A percentile compares a stretch with the other conserved stretches of the same genome.
Conservation (phyloP, 106 monocot genomes). For the Dendrobium huoshanense region DNA sequence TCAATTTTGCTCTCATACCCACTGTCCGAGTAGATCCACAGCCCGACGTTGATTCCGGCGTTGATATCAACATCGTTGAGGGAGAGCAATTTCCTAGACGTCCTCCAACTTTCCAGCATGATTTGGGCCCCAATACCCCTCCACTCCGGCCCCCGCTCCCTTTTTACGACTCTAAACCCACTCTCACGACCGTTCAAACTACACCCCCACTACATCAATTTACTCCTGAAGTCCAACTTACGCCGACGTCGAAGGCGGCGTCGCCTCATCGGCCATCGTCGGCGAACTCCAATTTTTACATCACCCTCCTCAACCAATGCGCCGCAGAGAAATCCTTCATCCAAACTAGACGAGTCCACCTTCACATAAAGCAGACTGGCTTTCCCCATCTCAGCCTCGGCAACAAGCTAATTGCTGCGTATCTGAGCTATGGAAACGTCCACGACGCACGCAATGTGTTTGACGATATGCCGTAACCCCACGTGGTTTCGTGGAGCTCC, state of each 20-base stretch:
- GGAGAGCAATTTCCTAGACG: too few relatives aligned
- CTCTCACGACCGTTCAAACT: too few relatives aligned
- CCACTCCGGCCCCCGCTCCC: too few relatives aligned
- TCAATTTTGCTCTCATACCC: too few relatives aligned
- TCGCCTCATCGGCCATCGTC: neutral
- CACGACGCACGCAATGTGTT: conserved; percentile 55
- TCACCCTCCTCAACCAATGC: conserved; percentile 42
- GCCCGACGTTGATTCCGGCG: too few relatives aligned
- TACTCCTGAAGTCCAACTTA: conserved; percentile 62
- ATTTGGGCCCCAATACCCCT: too few relatives aligned
- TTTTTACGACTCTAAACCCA: too few relatives aligned
- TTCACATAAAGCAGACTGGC: conserved; percentile 39
- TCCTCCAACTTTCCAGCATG: too few relatives aligned
- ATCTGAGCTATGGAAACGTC: conserved; percentile 34
- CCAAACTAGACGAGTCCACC: conserved; percentile 26
- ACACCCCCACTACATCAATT: too few relatives aligned
- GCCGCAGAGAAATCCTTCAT: conserved; percentile 19
- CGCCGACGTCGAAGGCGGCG: conserved; percentile 7
- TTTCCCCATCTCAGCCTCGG: conserved; percentile 62
- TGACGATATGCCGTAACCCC: conserved; percentile 60
- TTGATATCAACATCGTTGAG: too few relatives aligned
- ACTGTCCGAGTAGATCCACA: too few relatives aligned
- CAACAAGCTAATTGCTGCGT: conserved; percentile 54
- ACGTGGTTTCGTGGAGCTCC: conserved; percentile 61
- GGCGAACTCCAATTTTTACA: conserved; percentile 16